Evolutionary conservation across 2,329 filamentous ascomycete species (phyloP).

Genomic region (Penicillium verrucosum): DNA sequence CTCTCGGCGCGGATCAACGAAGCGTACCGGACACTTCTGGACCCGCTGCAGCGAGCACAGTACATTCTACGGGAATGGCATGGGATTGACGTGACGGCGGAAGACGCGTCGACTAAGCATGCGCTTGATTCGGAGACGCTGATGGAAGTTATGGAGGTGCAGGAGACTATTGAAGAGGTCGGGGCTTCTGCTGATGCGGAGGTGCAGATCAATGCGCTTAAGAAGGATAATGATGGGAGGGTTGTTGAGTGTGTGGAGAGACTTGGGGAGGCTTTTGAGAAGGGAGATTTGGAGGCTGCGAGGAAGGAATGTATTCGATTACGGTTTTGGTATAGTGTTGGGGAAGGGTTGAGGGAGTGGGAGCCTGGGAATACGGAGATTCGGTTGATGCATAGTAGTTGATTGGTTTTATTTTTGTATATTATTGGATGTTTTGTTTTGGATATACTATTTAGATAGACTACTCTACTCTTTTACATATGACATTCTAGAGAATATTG

Average conservation of each 20-base stretch:
- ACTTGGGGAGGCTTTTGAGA: conserved; percentile 63
- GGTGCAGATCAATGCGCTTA: conserved; percentile 62
- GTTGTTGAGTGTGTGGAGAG: conserved; percentile 61
- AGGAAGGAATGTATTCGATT: conserved; percentile 70
- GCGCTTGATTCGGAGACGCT: conserved; percentile 69
- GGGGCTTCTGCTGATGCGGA: conserved; percentile 49
- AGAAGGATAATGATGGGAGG: conserved; percentile 63
- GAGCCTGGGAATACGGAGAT: conserved; percentile 67
- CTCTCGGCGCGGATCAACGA: conserved; percentile 83
- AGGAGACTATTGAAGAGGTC: conserved; percentile 70
- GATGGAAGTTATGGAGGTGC: conserved; percentile 80
- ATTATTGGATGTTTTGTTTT: neutral
- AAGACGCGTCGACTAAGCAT: conserved; percentile 70
- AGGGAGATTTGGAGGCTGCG: conserved; percentile 64
- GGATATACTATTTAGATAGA: neutral
- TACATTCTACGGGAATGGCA: conserved; percentile 68
- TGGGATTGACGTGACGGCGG: conserved; percentile 69
- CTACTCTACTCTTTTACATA: neutral
- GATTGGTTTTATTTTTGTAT: conserved; percentile 7
- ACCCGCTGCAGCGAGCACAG: conserved; percentile 79
- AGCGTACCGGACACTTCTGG: conserved; percentile 79
- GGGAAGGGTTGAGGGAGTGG: conserved; percentile 77
- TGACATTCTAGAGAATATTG: neutral
- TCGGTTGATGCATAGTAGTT: conserved; percentile 52
- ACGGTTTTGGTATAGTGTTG: conserved; percentile 88